Conservation (phyloP, 2,329 filamentous ascomycete genomes). For the Aspergillus pseudonomiae region DNA sequence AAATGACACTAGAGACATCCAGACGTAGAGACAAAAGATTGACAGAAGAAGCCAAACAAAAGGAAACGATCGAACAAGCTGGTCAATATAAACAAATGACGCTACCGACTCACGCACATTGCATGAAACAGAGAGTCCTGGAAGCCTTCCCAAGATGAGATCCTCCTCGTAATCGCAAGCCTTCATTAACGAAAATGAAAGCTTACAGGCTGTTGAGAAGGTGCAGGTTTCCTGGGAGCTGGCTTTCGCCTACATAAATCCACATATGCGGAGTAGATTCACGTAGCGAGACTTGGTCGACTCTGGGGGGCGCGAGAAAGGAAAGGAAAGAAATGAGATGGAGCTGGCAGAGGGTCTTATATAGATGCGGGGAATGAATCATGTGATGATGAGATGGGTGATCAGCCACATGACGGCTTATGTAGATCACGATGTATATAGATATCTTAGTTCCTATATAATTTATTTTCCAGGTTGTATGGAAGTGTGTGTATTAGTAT, state of each 20-base stretch:
- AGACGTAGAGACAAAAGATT: conserved; percentile 48
- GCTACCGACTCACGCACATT: conserved; percentile 56
- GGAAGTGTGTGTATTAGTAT: not conserved
- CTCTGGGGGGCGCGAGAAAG: conserved; percentile 51
- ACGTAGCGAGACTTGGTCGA: conserved; percentile 39
- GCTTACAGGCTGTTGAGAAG: conserved; percentile 25
- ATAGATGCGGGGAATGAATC: conserved; percentile 29
- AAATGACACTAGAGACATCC: conserved; percentile 50
- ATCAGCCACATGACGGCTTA: not conserved
- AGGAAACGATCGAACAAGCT: conserved; percentile 45
- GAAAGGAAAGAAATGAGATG: conserved; percentile 45
- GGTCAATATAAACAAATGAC: conserved; percentile 42
- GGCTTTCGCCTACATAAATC: conserved; percentile 54
- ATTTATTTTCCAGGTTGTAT: not conserved
- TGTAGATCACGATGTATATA: not conserved
- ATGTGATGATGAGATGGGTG: conserved; percentile 30
- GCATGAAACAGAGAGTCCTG: conserved; percentile 52
- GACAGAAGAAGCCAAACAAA: conserved; percentile 40
- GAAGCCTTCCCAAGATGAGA: conserved; percentile 51
- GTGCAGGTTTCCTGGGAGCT: conserved; percentile 29
- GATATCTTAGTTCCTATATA: not conserved
- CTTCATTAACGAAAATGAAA: conserved; percentile 33
- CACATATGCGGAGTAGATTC: conserved; percentile 23
- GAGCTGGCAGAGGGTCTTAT: conserved; percentile 31
- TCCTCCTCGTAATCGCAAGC: conserved; percentile 30